These are phyloP conservation scores for Aspergillus persii DNA, from an alignment of 2,329 filamentous ascomycete genomes.

Conservation along the genomic window DNA sequence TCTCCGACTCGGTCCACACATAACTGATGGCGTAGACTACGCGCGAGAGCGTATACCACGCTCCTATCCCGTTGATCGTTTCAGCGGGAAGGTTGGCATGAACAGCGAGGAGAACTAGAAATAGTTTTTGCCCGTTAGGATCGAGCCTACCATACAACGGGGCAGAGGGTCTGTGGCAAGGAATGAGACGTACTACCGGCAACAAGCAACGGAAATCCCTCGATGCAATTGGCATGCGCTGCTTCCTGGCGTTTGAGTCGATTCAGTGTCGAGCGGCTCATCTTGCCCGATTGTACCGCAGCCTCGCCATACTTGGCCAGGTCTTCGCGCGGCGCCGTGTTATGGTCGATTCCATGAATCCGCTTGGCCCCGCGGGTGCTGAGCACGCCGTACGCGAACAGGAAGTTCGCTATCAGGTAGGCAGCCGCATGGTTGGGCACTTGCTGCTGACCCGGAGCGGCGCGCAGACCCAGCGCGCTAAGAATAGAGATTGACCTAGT, in stretches of 20 bases:
- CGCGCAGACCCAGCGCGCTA: constrained; percentile 23
- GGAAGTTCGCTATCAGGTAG: constrained; percentile 41
- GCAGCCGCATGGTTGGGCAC: constrained; percentile 27
- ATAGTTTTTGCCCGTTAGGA: neutral
- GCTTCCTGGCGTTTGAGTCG: constrained; percentile 37
- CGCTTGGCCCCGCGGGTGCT: constrained; percentile 37
- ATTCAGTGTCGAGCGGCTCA: constrained; percentile 35
- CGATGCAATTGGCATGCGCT: constrained; percentile 33
- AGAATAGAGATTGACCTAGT: constrained; percentile 8
- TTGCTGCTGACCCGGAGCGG: constrained; percentile 11
- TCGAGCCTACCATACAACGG: neutral
- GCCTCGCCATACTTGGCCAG: constrained; percentile 35
- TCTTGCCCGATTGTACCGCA: constrained; percentile 36
- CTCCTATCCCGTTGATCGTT: constrained; percentile 36
- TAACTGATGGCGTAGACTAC: constrained; percentile 35
- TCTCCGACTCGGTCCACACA: constrained; percentile 29
- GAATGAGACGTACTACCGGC: constrained; percentile 27
- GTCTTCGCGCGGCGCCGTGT: constrained; percentile 39
- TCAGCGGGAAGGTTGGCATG: constrained; percentile 34
- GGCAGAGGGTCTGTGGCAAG: neutral
- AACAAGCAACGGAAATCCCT: constrained; percentile 40
- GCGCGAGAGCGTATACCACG: constrained; percentile 38
- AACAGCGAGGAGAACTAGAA: constrained; percentile 34
- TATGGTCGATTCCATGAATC: constrained; percentile 36
- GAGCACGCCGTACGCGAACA: constrained; percentile 37